Conservation (phyloP, 768 basidiomycete species). For the Amylocystis lapponica region DNA sequence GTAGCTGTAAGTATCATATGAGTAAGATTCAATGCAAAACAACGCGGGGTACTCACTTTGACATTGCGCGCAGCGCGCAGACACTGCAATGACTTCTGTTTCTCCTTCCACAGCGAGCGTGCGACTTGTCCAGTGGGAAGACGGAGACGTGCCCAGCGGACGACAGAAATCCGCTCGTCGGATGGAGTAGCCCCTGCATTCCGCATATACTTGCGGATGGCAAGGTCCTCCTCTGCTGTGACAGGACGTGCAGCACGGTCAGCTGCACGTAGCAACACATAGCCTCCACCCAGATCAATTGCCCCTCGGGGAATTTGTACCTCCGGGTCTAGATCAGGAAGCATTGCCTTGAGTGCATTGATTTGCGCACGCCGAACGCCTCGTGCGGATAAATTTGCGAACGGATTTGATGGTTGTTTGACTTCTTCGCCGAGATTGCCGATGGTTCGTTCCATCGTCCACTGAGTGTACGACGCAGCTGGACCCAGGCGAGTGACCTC, state of each 20-base stretch:
- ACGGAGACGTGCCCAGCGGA: constrained; percentile 28
- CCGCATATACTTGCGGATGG: background rate
- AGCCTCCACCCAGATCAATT: background rate
- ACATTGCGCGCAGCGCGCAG: constrained; percentile 25
- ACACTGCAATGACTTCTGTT: constrained; percentile 9
- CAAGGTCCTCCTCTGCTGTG: background rate
- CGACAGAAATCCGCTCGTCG: background rate
- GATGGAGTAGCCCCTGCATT: background rate
- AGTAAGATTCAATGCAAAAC: too few relatives aligned
- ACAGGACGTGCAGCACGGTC: background rate
- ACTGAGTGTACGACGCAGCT: constrained; percentile 9
- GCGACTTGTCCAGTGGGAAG: constrained; percentile 35
- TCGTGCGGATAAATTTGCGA: constrained; percentile 19
- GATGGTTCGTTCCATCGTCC: constrained; percentile 22
- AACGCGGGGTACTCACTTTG: too few relatives aligned
- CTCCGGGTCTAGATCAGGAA: background rate
- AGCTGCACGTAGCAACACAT: background rate
- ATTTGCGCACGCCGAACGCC: constrained; percentile 13
- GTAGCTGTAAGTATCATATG: too few relatives aligned
- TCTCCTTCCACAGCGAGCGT: constrained; percentile 28
- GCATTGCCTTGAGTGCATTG: constrained; percentile 17
- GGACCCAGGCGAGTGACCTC: constrained; percentile 21
- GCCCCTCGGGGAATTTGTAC: background rate
- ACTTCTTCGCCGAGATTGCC: constrained; percentile 22
- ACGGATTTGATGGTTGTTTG: constrained; percentile 21